These are phyloP conservation scores for Oryza glaberrima DNA, from an alignment of 176 grass and related monocot genomes.

Conservation along the genomic window DNA sequence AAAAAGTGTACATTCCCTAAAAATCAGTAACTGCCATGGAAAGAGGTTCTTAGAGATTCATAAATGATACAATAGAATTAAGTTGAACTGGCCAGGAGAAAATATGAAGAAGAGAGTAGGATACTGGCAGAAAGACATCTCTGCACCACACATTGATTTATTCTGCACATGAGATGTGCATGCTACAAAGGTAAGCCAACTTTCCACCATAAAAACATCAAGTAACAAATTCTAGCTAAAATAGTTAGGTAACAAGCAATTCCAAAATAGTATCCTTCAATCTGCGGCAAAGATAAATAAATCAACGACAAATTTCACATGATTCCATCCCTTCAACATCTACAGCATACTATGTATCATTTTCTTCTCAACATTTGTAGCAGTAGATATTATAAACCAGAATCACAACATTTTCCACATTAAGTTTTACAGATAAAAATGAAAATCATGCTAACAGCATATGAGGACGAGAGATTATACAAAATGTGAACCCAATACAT, in stretches of 20 bases:
- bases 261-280: neutral
- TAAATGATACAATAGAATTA: neutral
- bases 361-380: neutral
- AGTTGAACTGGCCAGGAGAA: neutral
- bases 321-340: neutral
- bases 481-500: neutral
- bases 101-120: neutral
- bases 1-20: neutral
- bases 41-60: neutral
- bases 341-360: neutral
- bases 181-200: neutral
- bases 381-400: neutral
- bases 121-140: conserved; percentile 6
- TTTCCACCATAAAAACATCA: neutral
- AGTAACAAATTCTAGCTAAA: neutral
- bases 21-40: conserved; percentile 1
- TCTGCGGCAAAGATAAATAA: neutral
- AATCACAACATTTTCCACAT: neutral
- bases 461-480: neutral
- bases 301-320: neutral
- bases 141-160: neutral
- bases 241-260: neutral
- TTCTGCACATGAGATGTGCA: neutral
- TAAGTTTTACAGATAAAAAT: neutral
- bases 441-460: neutral